Conservation (phyloP, 2,329 filamentous ascomycete genomes). For the Curvularia verruculosa region DNA sequence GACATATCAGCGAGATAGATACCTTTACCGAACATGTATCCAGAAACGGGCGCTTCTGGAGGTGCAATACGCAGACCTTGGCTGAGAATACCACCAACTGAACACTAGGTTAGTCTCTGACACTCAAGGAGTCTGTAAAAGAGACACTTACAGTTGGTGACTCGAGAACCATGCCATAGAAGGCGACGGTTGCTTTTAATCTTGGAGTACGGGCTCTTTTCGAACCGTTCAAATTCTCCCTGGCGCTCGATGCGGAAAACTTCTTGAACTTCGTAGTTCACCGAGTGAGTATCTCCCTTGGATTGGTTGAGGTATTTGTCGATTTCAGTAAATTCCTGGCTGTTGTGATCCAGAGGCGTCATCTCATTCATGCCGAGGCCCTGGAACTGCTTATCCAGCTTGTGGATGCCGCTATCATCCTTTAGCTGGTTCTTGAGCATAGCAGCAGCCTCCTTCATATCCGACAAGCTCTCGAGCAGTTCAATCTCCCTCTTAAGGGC, state of each 20-base stretch:
- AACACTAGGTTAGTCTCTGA: not conserved
- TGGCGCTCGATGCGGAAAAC: constrained; percentile 84
- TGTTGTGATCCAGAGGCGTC: constrained; percentile 66
- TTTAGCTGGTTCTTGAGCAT: constrained; percentile 72
- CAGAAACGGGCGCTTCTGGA: constrained; percentile 76
- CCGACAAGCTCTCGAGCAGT: constrained; percentile 77
- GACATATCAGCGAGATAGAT: constrained; percentile 85
- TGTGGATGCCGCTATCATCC: constrained; percentile 61
- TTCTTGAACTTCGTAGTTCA: constrained; percentile 67
- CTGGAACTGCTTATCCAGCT: constrained; percentile 74
- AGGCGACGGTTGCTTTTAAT: constrained; percentile 71
- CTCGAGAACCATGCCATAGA: constrained; percentile 85
- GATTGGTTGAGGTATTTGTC: constrained; percentile 70
- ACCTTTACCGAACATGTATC: constrained; percentile 91
- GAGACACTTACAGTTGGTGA: constrained; percentile 66
- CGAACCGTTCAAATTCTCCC: constrained; percentile 74
- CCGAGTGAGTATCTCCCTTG: constrained; percentile 68
- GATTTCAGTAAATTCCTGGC: constrained; percentile 69
- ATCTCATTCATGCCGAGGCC: constrained; percentile 77
- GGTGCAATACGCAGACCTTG: constrained; percentile 91
- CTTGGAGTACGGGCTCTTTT: constrained; percentile 60
- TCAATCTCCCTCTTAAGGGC: constrained; percentile 78
- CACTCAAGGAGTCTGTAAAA: not conserved
- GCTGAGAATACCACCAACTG: constrained; percentile 78
- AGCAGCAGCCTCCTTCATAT: constrained; percentile 81